phyloP scores from a whole-genome alignment of 2,329 filamentous ascomycete species.

The Pseudogymnoascus sp. region DNA sequence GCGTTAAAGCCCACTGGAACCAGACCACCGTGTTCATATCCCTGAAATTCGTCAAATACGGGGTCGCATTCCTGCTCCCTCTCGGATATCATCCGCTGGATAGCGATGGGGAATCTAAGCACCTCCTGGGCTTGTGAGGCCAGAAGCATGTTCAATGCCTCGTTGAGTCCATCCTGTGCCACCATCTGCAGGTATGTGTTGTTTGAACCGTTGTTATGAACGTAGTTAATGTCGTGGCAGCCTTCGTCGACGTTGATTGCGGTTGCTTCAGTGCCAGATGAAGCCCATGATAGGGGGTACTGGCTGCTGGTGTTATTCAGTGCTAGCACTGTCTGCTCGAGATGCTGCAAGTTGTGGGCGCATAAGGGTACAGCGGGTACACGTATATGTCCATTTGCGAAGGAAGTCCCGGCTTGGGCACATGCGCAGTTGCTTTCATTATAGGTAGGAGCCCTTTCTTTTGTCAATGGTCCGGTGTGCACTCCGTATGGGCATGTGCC shows the following conservation, averaged over 20 bases:
- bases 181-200: neutral
- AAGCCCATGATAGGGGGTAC: neutral
- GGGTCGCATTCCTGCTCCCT: neutral
- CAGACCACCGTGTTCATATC: neutral
- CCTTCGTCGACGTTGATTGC: neutral
- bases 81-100: neutral
- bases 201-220: neutral
- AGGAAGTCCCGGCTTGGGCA: neutral
- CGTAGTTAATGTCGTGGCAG: neutral
- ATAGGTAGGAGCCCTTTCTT: neutral
- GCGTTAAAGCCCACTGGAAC: neutral
- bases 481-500: neutral
- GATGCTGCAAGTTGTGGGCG: neutral
- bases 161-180: neutral
- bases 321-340: neutral
- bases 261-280: neutral
- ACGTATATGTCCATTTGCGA: neutral
- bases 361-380: neutral
- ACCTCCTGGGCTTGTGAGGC: slow-evolving; percentile 1
- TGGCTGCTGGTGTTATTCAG: neutral
- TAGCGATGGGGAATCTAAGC: neutral
- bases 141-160: neutral
- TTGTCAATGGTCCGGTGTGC: neutral
- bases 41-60: neutral
- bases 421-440: neutral